These are phyloP conservation scores for Penicillium sp. DNA, from an alignment of 2,329 filamentous ascomycete genomes.

Conservation along the genomic window DNA sequence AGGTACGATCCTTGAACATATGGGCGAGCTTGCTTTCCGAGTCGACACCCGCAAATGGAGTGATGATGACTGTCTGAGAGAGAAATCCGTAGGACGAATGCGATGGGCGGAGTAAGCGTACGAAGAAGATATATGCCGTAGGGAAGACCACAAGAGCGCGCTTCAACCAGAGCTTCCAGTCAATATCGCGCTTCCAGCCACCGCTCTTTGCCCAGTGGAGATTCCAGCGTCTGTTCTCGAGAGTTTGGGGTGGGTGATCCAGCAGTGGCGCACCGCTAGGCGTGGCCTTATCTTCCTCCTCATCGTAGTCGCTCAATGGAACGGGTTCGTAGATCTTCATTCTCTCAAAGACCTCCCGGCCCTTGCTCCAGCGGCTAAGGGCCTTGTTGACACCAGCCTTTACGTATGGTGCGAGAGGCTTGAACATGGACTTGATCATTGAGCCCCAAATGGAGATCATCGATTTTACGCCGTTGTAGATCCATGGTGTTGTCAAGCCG, in stretches of 20 bases:
- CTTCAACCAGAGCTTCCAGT: slow-evolving; percentile 21
- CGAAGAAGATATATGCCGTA: slow-evolving; percentile 30
- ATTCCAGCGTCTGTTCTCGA: slow-evolving; percentile 12
- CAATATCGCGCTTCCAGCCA: slow-evolving; percentile 15
- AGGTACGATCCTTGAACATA: slow-evolving; percentile 20
- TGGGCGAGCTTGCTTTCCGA: slow-evolving; percentile 22
- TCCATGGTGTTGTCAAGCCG: slow-evolving; percentile 32
- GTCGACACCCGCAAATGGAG: slow-evolving; percentile 27
- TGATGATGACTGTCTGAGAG: slow-evolving; percentile 27
- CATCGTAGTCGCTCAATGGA: slow-evolving; percentile 25
- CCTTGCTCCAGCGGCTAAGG: slow-evolving; percentile 8
- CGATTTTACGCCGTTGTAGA: slow-evolving; percentile 36
- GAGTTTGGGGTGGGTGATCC: slow-evolving; percentile 13
- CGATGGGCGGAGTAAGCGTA: slow-evolving; percentile 38
- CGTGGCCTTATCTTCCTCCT: slow-evolving; percentile 23
- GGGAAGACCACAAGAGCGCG: slow-evolving; percentile 32
- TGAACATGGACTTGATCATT: slow-evolving; percentile 12
- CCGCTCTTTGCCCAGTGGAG: slow-evolving; percentile 11
- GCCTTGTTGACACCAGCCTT: slow-evolving; percentile 3
- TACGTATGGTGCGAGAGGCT: slow-evolving; percentile 7
- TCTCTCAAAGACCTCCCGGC: slow-evolving; percentile 16
- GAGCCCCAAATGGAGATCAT: slow-evolving; percentile 31
- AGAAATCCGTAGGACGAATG: slow-evolving; percentile 29
- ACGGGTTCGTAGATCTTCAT: slow-evolving; percentile 26
- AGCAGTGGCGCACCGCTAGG: slow-evolving; percentile 20